These are phyloP conservation scores for Saccharomycopsis vini DNA, from an alignment of 805 yeast species.

Conservation along the genomic window DNA sequence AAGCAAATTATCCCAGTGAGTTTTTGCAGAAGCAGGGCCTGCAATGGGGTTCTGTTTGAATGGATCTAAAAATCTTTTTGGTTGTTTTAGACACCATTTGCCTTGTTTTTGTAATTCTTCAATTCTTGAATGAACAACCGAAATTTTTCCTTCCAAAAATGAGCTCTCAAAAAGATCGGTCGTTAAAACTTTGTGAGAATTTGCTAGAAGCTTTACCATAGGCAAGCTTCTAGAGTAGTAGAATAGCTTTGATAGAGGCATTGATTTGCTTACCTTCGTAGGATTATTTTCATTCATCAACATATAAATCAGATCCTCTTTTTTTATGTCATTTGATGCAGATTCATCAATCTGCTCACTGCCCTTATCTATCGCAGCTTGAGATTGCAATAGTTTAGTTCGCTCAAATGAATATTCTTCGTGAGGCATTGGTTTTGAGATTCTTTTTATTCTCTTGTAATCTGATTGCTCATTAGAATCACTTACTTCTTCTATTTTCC, in stretches of 20 bases:
- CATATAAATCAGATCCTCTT: conserved; percentile 34
- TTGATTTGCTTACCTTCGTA: conserved; percentile 44
- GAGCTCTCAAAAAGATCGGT: conserved; percentile 83
- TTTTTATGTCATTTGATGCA: conserved; percentile 8
- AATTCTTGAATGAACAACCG: conserved; percentile 81
- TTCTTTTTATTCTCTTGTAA: conserved; percentile 6
- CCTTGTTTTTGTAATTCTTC: conserved; percentile 84
- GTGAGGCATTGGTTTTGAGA: conserved; percentile 12
- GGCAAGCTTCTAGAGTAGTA: conserved; percentile 87
- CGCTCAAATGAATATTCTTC: conserved; percentile 17
- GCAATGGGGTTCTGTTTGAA: conserved; percentile 22
- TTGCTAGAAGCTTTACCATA: conserved; percentile 65
- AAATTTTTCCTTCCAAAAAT: conserved; percentile 80
- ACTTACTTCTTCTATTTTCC: background rate
- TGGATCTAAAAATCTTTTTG: conserved; percentile 63
- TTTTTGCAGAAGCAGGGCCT: conserved; percentile 9
- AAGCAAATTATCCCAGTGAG: conserved; percentile 67
- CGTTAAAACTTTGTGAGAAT: conserved; percentile 77
- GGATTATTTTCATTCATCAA: conserved; percentile 44
- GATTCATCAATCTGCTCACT: conserved; percentile 19
- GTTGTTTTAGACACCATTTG: conserved; percentile 89
- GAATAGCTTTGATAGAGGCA: conserved; percentile 76
- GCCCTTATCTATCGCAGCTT: conserved; percentile 15
- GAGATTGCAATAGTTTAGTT: conserved; percentile 13
- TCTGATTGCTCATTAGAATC: background rate